These are phyloP conservation scores for Pyrenopolyporus hunteri DNA, from an alignment of 495 filamentous ascomycete genomes.

Conservation along the genomic window DNA sequence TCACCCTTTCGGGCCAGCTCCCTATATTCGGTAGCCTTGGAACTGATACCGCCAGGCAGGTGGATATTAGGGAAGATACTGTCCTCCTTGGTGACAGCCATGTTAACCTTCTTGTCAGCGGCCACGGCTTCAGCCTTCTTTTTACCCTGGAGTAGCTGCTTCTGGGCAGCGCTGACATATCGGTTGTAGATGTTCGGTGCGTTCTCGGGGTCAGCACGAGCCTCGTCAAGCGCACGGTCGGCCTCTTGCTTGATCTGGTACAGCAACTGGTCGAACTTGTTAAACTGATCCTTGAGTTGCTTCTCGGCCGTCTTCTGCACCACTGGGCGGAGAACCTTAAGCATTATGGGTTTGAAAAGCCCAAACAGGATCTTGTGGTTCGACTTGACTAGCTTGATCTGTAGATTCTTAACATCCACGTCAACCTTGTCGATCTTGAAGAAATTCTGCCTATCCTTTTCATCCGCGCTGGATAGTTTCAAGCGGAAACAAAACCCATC, in stretches of 20 bases:
- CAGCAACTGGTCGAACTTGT: slow-evolving; percentile 69
- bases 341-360: slow-evolving; percentile 85
- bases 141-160: slow-evolving; percentile 73
- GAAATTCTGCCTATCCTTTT: slow-evolving; percentile 77
- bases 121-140: slow-evolving; percentile 66
- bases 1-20: slow-evolving; percentile 87
- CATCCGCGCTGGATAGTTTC: slow-evolving; percentile 80
- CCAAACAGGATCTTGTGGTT: slow-evolving; percentile 91
- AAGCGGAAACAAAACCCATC: slow-evolving; percentile 91
- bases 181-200: slow-evolving; percentile 84
- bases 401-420: slow-evolving; percentile 82
- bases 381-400: slow-evolving; percentile 91
- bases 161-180: slow-evolving; percentile 78
- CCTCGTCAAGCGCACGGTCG: slow-evolving; percentile 70
- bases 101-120: slow-evolving; percentile 81
- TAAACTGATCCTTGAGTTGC: slow-evolving; percentile 79
- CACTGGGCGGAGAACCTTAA: slow-evolving; percentile 81
- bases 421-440: slow-evolving; percentile 92
- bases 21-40: slow-evolving; percentile 94
- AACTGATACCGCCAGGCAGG: slow-evolving; percentile 87
- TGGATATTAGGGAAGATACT: slow-evolving; percentile 88
- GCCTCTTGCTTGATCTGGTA: slow-evolving; percentile 84
- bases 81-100: slow-evolving; percentile 86
- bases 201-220: slow-evolving; percentile 73
- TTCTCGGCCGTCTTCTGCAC: slow-evolving; percentile 88